These are phyloP conservation scores for Penicillium sp. DNA, from an alignment of 2,329 filamentous ascomycete species.

Conservation along the genomic window DNA sequence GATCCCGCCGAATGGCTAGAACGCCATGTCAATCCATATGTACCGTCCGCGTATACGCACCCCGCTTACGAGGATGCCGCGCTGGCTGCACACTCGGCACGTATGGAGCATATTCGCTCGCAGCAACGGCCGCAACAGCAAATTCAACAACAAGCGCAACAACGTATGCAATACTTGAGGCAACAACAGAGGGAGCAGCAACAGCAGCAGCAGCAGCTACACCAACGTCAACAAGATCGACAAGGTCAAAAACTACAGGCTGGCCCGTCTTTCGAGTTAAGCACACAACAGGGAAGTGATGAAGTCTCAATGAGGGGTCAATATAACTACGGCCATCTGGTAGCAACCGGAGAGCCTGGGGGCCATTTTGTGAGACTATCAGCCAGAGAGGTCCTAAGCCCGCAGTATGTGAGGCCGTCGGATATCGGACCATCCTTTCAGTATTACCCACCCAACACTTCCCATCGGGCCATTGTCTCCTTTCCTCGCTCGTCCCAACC, in stretches of 20 bases:
- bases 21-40: background rate
- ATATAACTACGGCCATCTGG: background rate
- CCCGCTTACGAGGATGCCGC: background rate
- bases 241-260: background rate
- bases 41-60: background rate
- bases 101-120: background rate
- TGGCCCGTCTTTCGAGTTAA: background rate
- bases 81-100: background rate
- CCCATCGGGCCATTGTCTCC: background rate
- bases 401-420: background rate
- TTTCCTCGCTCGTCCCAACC: background rate
- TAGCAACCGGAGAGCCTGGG: background rate
- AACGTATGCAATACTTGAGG: no score
- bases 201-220: background rate
- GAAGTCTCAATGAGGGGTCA: no score
- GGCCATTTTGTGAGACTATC: background rate
- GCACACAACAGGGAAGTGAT: background rate
- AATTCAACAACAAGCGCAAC: background rate
- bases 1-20: background rate
- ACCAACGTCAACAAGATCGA: background rate
- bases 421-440: background rate
- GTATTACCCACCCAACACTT: background rate
- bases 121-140: background rate
- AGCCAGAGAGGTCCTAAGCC: background rate
- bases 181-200: background rate